phyloP scores from a whole-genome alignment of 805 yeast species.

The Candida boidinii region DNA sequence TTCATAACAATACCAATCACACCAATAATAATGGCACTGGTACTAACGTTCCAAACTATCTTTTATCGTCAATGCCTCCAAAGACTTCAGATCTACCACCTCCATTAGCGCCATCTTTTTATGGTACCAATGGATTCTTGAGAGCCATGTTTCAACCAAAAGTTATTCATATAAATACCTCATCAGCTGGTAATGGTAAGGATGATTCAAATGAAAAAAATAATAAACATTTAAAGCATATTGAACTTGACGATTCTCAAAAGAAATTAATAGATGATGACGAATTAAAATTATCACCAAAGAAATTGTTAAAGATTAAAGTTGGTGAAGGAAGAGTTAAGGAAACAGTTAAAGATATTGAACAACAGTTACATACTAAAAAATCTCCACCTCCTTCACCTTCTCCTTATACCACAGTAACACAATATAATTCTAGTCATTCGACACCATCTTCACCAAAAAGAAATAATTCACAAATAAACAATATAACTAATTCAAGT shows the following conservation, averaged over 20 bases:
- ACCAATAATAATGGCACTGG: too few relatives aligned
- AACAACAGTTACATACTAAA: conserved; percentile 9
- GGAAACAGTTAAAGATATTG: conserved; percentile 18
- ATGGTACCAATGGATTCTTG: conserved; percentile 8
- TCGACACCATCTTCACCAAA: too few relatives aligned
- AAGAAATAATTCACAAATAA: too few relatives aligned
- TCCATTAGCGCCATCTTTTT: background rate
- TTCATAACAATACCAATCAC: too few relatives aligned
- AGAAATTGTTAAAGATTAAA: conserved; percentile 9
- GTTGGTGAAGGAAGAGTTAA: conserved; percentile 18
- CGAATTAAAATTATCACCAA: conserved; percentile 11
- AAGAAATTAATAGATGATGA: background rate
- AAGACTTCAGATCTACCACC: conserved; percentile 4
- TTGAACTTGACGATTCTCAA: background rate
- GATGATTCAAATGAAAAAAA: background rate
- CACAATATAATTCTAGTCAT: too few relatives aligned
- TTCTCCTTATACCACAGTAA: too few relatives aligned
- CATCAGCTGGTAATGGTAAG: background rate
- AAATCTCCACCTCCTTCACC: conserved; percentile 9
- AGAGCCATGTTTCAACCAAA: conserved; percentile 17
- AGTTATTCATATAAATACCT: conserved; percentile 7
- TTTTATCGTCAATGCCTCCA: conserved; percentile 1
- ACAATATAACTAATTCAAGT: too few relatives aligned
- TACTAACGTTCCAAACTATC: too few relatives aligned
- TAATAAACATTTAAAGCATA: background rate